Conservation (phyloP, 1,284 basidiomycete genomes). For the Cutaneotrichosporon dermatis region DNA sequence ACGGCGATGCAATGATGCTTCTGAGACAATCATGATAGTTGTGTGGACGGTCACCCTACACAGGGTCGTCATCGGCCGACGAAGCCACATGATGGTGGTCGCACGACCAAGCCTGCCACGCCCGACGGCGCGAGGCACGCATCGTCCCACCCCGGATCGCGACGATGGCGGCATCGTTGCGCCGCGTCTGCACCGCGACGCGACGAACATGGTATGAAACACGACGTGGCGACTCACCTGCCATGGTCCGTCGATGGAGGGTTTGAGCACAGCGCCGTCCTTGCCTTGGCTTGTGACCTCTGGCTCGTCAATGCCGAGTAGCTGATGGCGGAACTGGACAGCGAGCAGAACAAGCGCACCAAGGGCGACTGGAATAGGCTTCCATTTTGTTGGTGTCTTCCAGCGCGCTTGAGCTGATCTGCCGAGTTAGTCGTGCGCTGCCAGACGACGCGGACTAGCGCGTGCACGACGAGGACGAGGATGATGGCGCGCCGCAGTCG, state of each 20-base stretch:
- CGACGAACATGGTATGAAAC: neutral
- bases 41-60: too few species aligned
- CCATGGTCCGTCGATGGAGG: slow-evolving; percentile 73
- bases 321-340: slow-evolving; percentile 60
- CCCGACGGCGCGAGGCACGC: too few species aligned
- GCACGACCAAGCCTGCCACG: neutral
- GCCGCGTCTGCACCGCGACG: too few species aligned
- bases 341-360: slow-evolving; percentile 81
- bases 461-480: slow-evolving; percentile 4
- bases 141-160: too few species aligned
- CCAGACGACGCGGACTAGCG: slow-evolving; percentile 1
- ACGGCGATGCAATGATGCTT: too few species aligned
- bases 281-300: slow-evolving; percentile 51
- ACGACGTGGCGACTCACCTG: slow-evolving; percentile 58
- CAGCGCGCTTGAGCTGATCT: slow-evolving; percentile 61
- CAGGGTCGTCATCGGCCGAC: too few species aligned
- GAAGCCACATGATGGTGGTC: neutral
- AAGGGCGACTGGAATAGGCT: slow-evolving; percentile 86
- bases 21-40: too few species aligned
- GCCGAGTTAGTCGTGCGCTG: slow-evolving; percentile 5
- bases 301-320: slow-evolving; percentile 31
- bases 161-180: too few species aligned
- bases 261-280: slow-evolving; percentile 64
- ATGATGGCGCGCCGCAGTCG: slow-evolving; percentile 1
- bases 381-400: slow-evolving; percentile 92